These are phyloP conservation scores for Dryadomyces sulphureus DNA, from an alignment of 2,329 filamentous ascomycete species.

Conservation along the genomic window DNA sequence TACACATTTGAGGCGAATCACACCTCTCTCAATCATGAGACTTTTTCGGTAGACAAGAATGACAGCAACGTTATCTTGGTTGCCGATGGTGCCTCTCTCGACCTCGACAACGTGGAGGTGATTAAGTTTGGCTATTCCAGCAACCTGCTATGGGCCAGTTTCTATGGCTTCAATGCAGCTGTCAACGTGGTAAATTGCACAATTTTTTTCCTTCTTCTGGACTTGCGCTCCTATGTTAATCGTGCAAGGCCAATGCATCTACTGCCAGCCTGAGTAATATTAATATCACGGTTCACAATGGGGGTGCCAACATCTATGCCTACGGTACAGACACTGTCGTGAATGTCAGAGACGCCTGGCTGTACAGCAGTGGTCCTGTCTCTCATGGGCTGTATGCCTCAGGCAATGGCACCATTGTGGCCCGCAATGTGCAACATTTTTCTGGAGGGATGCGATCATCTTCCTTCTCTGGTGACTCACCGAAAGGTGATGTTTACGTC, in stretches of 20 bases:
- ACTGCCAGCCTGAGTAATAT: not conserved
- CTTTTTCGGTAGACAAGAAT: not conserved
- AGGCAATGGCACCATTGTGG: conserved; percentile 6
- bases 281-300: conserved; percentile 6
- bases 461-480: conserved; percentile 7
- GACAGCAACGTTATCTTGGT: conserved; percentile 5
- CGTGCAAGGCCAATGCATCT: conserved; percentile 3
- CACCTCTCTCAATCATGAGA: not conserved
- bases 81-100: not conserved
- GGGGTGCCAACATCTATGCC: conserved; percentile 5
- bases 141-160: conserved; percentile 4
- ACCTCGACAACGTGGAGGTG: not conserved
- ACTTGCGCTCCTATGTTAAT: not conserved
- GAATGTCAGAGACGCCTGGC: not conserved
- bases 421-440: conserved; percentile 3
- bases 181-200: conserved; percentile 5
- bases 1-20: not conserved
- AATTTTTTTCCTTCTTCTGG: too few relatives aligned
- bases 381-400: conserved; percentile 6
- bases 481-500: conserved; percentile 1
- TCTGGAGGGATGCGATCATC: conserved; percentile 5
- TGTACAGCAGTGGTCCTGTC: conserved; percentile 7
- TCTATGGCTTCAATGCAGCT: conserved; percentile 7
- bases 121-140: conserved; percentile 5
- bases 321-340: conserved; percentile 5